Conservation (phyloP, 768 basidiomycete genomes). For the Kwoniella mangroviensis region DNA sequence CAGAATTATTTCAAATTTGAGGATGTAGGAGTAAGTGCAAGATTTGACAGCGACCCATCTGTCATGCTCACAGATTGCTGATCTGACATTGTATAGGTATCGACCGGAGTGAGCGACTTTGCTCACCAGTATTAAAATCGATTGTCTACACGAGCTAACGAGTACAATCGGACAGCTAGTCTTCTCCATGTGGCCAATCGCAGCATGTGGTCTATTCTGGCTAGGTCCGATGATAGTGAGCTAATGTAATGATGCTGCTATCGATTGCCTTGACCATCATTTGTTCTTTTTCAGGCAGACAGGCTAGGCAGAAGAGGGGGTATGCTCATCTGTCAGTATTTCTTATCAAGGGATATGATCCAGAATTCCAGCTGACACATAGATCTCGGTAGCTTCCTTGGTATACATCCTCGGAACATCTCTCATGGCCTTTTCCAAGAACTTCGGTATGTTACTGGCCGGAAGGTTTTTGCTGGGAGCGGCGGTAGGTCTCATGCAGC, state of each 20-base stretch:
- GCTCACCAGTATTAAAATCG: background rate
- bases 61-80: background rate
- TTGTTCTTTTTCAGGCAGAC: constrained; percentile 22
- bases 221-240: constrained; percentile 39
- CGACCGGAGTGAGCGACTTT: constrained; percentile 34
- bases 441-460: constrained; percentile 38
- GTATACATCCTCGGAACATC: constrained; percentile 31
- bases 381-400: constrained; percentile 20
- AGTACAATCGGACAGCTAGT: constrained; percentile 25
- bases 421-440: constrained; percentile 33
- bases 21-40: constrained; percentile 35
- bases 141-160: background rate
- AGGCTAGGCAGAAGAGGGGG: constrained; percentile 36
- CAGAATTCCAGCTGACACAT: too few species aligned
- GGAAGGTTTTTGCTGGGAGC: constrained; percentile 40
- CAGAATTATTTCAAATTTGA: constrained; percentile 37
- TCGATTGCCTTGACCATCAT: background rate
- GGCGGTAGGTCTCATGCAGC: constrained; percentile 34
- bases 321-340: constrained; percentile 34
- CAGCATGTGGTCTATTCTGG: constrained; percentile 44
- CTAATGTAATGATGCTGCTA: background rate
- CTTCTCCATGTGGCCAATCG: constrained; percentile 45
- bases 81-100: constrained; percentile 24
- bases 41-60: background rate
- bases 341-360: background rate